phyloP scores from a whole-genome alignment of 345 rosid species.

The Populus alba region DNA sequence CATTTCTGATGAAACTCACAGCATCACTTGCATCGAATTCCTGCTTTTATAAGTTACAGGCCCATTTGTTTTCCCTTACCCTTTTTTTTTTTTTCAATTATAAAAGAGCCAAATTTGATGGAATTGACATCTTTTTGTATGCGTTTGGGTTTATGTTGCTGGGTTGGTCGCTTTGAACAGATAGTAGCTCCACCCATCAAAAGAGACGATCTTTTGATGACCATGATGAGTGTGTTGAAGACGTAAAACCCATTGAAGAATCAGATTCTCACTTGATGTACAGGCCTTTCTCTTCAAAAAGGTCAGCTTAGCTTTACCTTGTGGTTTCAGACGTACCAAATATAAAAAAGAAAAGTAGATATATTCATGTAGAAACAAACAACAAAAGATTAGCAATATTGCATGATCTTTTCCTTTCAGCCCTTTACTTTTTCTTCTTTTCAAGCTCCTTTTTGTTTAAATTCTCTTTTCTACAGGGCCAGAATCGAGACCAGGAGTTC shows the following conservation, averaged over 20 bases:
- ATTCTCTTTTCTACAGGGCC: constrained; percentile 25
- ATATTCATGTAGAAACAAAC: constrained; percentile 21
- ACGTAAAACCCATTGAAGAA: constrained; percentile 37
- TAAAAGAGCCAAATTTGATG: not conserved
- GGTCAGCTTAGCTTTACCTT: constrained; percentile 31
- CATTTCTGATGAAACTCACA: constrained; percentile 31
- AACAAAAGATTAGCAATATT: constrained; percentile 22
- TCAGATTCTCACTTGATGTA: constrained; percentile 39
- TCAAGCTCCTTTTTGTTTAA: constrained; percentile 21
- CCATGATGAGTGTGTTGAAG: constrained; percentile 31
- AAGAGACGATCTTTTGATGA: constrained; percentile 42
- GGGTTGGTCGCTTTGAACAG: constrained; percentile 18
- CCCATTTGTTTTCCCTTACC: constrained; percentile 4
- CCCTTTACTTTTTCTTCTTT: not conserved
- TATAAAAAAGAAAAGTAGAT: constrained; percentile 11
- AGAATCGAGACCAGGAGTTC: constrained; percentile 50
- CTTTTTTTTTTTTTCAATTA: not conserved
- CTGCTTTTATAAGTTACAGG: not conserved
- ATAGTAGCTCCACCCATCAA: constrained; percentile 27
- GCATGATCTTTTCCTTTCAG: constrained; percentile 30
- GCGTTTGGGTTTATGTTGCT: not conserved
- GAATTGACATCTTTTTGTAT: not conserved
- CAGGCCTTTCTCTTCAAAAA: constrained; percentile 35
- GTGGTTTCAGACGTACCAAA: constrained; percentile 3
- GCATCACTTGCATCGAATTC: not conserved